These are phyloP conservation scores for Pyrus hybrid DNA, from an alignment of 331 rosid species.

Conservation along the genomic window DNA sequence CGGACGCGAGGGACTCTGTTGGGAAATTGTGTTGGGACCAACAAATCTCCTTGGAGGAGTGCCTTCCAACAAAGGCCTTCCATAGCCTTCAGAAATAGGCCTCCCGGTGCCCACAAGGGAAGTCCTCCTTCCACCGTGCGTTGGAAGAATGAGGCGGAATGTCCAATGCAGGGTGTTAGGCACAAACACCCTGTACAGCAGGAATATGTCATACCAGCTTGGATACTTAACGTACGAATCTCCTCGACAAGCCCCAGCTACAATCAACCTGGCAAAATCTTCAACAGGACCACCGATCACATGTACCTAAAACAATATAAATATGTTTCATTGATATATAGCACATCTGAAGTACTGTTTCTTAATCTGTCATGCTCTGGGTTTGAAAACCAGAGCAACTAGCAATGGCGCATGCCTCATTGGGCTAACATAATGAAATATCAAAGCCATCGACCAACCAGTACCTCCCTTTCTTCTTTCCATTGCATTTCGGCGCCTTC, in stretches of 20 bases:
- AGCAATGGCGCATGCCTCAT: background rate
- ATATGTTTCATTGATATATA: background rate
- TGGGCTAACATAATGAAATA: background rate
- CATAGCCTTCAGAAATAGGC: constrained; percentile 15
- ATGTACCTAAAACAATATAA: constrained; percentile 31
- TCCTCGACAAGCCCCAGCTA: constrained; percentile 68
- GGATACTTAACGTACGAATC: constrained; percentile 65
- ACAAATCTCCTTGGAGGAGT: constrained; percentile 23
- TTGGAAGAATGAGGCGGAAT: constrained; percentile 42
- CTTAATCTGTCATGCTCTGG: background rate
- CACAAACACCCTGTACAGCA: constrained; percentile 55
- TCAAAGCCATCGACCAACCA: background rate
- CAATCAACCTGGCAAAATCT: constrained; percentile 67
- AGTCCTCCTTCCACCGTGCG: constrained; percentile 33
- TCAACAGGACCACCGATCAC: constrained; percentile 47
- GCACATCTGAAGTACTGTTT: background rate
- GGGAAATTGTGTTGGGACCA: constrained; percentile 26
- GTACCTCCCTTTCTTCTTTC: constrained; percentile 86
- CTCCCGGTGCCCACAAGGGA: constrained; percentile 58
- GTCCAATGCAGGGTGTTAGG: constrained; percentile 68
- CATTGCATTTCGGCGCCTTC: constrained; percentile 88
- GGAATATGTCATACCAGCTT: constrained; percentile 72
- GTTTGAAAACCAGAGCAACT: background rate
- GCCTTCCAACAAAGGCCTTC: constrained; percentile 31
- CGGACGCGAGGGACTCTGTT: constrained; percentile 20